Base-by-base conservation (phyloP, 2,329 filamentous ascomycete genomes). In the Xylariaceae sp. region DNA sequence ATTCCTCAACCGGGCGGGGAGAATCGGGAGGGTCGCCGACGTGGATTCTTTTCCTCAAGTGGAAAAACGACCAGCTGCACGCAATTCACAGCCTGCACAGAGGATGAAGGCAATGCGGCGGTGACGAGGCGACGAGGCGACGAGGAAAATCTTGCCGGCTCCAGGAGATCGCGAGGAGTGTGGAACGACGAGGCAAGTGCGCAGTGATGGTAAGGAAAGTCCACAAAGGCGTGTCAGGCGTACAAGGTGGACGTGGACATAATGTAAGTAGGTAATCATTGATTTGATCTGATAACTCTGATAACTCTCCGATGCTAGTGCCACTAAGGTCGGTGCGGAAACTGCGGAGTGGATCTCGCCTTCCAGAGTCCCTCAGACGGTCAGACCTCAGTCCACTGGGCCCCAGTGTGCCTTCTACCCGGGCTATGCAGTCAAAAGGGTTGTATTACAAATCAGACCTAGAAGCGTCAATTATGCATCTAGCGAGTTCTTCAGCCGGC, bases 281-380 rank as follows among this genome's bases (percentile, higher is more conserved):
- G 57, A 41, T 51, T 60, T 56, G 53, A 60, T 60, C 58, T 60
- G 58, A 60, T 60, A 60, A 60, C 55, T 37, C 35, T 37, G 35
- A 37, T 37, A 37, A 37, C 35, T 58, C 55, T 58, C 51, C 46
- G 55, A 44, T 41, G 52, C 57, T 58, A 60, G 56, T 48, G 50
- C 46, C n/a, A 29, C 31, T 19, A 19, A 19, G 19, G 19, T 19
- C 19, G 19, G 19, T 19, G 19, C 19, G 19, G 19, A 19, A 19
- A 19, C 19, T 19, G 19, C 19, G 19, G 19, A 19, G 19, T 19
- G 19, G 19, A 19, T 19, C 19, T 19, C 19, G 19, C 19, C 19
- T 19, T 19, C 19, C 19, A 19, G 19, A 19, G 19, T 19, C 19
- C 19, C 19, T 19, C 19, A 19, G 19, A 19, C 19, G 19, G 19